phyloP scores from a whole-genome alignment of 768 basidiomycete species.

The Russula brevipes region DNA sequence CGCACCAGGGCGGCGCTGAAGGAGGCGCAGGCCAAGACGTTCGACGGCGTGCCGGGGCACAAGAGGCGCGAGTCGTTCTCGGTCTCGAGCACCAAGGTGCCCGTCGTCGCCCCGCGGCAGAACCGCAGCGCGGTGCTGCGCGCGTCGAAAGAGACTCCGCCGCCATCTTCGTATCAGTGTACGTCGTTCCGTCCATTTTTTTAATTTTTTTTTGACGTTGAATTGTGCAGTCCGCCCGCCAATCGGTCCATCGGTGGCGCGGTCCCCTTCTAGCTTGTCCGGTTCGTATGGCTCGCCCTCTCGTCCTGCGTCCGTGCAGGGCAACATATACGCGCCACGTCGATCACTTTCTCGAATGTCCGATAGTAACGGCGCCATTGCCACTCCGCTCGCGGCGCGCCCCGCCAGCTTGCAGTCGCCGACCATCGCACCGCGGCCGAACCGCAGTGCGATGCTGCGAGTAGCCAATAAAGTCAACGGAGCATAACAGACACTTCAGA shows the following conservation, averaged over 20 bases:
- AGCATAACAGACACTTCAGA: background rate
- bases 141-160: conserved; percentile 38
- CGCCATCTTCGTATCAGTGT: conserved; percentile 32
- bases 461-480: conserved; percentile 57
- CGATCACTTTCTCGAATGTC: conserved; percentile 46
- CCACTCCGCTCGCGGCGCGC: conserved; percentile 39
- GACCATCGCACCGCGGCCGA: conserved; percentile 60
- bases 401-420: conserved; percentile 57
- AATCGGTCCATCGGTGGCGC: conserved; percentile 18
- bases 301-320: conserved; percentile 17
- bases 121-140: conserved; percentile 44
- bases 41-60: conserved; percentile 81
- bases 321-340: conserved; percentile 5
- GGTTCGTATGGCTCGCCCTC: background rate
- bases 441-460: conserved; percentile 68
- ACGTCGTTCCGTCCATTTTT: conserved; percentile 18
- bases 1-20: conserved; percentile 34
- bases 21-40: conserved; percentile 36
- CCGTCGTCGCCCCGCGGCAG: conserved; percentile 40
- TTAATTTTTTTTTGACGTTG: background rate
- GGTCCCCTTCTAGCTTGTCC: conserved; percentile 1
- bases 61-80: conserved; percentile 71
- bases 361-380: conserved; percentile 28
- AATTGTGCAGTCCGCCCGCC: conserved; percentile 12
- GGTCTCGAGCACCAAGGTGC: conserved; percentile 49